Conservation (phyloP, 805 yeast genomes). For the Isabelozyma pseudorhagii region DNA sequence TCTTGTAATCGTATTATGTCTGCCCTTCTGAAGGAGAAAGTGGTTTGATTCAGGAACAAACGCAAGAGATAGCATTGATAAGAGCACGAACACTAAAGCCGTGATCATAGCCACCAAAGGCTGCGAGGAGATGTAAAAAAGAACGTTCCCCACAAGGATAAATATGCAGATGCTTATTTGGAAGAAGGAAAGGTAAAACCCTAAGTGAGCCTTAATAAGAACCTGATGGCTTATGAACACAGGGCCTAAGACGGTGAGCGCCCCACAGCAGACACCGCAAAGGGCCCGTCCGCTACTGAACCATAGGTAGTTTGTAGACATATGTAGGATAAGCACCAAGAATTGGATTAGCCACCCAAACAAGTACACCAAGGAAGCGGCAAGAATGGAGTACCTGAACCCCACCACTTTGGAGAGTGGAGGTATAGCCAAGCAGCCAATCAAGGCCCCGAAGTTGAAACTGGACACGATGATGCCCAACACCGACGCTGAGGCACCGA, state of each 20-base stretch:
- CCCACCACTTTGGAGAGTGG: constrained; percentile 4
- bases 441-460: constrained; percentile 21
- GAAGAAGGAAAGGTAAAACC: constrained; percentile 16
- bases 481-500: constrained; percentile 5
- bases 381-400: constrained; percentile 8
- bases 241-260: constrained; percentile 19
- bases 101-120: background rate
- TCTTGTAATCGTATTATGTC: background rate
- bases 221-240: constrained; percentile 17
- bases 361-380: constrained; percentile 12
- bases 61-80: constrained; percentile 1
- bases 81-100: constrained; percentile 2
- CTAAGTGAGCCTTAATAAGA: constrained; percentile 9
- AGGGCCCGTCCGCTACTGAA: constrained; percentile 12
- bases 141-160: constrained; percentile 19
- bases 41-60: constrained; percentile 6
- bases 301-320: background rate
- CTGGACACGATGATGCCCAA: constrained; percentile 18
- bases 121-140: constrained; percentile 1
- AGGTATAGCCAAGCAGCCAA: constrained; percentile 15
- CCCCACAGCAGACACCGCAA: constrained; percentile 22
- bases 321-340: background rate
- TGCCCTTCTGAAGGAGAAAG: background rate
- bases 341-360: constrained; percentile 15
- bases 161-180: constrained; percentile 20